A percentile compares a stretch with the other conserved stretches of the same genome.
These are phyloP conservation scores for Brassica hybrid DNA, from an alignment of 441 rosid species.

Conservation along the genomic window DNA sequence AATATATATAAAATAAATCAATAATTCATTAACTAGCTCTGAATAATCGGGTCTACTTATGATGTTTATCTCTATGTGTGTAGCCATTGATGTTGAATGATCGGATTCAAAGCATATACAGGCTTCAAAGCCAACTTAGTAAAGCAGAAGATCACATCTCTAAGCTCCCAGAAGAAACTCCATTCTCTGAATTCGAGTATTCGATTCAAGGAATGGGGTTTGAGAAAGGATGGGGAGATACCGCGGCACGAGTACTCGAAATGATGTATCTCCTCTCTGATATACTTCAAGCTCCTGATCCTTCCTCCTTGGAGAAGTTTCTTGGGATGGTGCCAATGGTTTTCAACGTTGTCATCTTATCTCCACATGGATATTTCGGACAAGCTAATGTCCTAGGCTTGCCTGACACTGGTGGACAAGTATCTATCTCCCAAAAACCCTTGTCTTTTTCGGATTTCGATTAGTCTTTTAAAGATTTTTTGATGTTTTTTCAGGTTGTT, in stretches of 20 bases:
- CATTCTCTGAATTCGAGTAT: constrained; percentile 76
- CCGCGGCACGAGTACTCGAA: constrained; percentile 72
- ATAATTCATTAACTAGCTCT: not conserved
- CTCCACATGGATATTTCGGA: constrained; percentile 97
- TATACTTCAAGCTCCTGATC: constrained; percentile 98
- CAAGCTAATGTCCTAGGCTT: constrained; percentile 98
- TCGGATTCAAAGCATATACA: constrained; percentile 63
- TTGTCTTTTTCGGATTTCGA: not conserved
- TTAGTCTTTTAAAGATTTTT: not conserved
- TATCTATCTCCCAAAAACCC: not conserved
- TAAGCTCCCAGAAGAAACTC: constrained; percentile 72
- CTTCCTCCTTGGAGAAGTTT: constrained; percentile 86
- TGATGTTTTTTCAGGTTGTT: constrained; percentile 64
- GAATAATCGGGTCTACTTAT: not conserved
- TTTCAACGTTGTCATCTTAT: constrained; percentile 90
- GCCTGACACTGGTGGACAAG: constrained; percentile 99
- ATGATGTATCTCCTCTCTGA: constrained; percentile 87
- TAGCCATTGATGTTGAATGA: constrained; percentile 96
- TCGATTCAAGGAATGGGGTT: constrained; percentile 91
- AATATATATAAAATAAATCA: not conserved
- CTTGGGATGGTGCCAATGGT: constrained; percentile 96
- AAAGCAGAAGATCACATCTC: constrained; percentile 92
- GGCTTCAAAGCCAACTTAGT: constrained; percentile 68
- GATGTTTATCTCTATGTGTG: constrained; percentile 2
- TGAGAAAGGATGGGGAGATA: constrained; percentile 99